Evolutionary conservation across 116 monocot species (phyloP).

Genomic region (Posidonia oceanica): DNA sequence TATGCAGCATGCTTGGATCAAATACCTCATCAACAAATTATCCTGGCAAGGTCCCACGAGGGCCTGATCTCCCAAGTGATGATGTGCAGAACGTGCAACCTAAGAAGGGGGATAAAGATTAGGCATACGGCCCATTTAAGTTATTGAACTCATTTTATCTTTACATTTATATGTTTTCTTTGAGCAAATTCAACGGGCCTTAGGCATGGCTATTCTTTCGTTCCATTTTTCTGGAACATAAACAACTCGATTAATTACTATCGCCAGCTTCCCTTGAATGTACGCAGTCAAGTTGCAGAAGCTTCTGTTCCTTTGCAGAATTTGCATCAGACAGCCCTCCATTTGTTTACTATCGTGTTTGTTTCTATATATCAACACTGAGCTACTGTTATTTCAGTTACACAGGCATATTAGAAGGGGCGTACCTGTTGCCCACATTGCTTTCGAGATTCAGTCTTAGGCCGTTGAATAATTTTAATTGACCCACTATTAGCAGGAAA

Average conservation of each 20-base stretch:
- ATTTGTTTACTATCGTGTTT: too few species aligned
- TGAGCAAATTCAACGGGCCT: not conserved
- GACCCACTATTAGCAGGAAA: too few species aligned
- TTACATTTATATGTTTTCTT: not conserved
- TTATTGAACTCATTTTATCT: not conserved
- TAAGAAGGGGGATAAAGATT: not conserved
- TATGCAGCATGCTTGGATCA: constrained; percentile 39
- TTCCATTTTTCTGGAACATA: not conserved
- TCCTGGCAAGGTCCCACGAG: constrained; percentile 52
- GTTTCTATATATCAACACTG: too few species aligned
- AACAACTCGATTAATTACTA: not conserved
- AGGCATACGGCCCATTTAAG: not conserved
- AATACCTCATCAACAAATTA: constrained; percentile 28
- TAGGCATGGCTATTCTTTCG: not conserved
- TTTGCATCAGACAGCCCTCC: too few species aligned
- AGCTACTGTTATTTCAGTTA: too few species aligned
- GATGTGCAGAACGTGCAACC: not conserved
- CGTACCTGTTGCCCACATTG: too few species aligned
- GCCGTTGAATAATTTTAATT: too few species aligned
- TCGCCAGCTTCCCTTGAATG: not conserved
- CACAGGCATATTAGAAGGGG: too few species aligned
- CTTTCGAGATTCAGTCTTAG: too few species aligned
- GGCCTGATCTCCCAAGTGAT: constrained; percentile 48
- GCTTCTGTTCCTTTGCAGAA: too few species aligned
- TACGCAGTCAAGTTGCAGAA: too few species aligned